Base-by-base conservation (phyloP, 1,284 basidiomycete genomes). In the Spongiforma sp. region DNA sequence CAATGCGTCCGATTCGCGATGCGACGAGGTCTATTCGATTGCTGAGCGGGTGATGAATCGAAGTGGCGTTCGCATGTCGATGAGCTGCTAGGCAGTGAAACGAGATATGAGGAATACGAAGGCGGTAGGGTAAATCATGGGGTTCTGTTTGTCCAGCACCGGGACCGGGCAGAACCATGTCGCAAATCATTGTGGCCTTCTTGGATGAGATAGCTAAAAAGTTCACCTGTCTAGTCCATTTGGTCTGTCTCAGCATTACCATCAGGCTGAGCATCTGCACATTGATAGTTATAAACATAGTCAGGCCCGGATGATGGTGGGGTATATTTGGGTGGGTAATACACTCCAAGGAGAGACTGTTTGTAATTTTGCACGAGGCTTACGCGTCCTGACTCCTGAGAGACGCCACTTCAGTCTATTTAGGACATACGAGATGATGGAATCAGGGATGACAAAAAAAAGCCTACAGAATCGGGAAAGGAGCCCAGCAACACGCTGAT, bases 181-280 rank as follows among this genome's bases (percentile, higher is more conserved):
- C 66, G 66, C 14, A 93, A 81, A 0, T 91, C 91, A 57, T 84
- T 86, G 71, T 90, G 87, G 19, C 91, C 91, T 68, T 93, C 87
- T 70, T 87, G 85, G 66, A 93, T 92, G 52, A 93, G 83, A 64
- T 77, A 78, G n/a, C 84, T 76, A 34, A 93, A 82, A 68, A 84
- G 84, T 66, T 84, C 87, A 12, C 89, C 87, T 64, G 93, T 89
- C 89, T 88, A 90, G 66, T 90, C 88, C 87, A 93, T 91, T 81
- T 91, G 39, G 53, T 78, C 78, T 6, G 67, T 68, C 36, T 73
- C 71, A 7, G 73, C 67, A 37, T 79, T 79, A 3, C 69, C 75
- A 26, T 74, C 69, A n/a, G 59, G 60, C 21, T 65, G 66, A 4
- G 34, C 21, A 14, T n/a, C 33, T n/a, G 26, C 26, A 19, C 43